Conservation (phyloP, 1,284 basidiomycete genomes). For the Caloboletus firmus region DNA sequence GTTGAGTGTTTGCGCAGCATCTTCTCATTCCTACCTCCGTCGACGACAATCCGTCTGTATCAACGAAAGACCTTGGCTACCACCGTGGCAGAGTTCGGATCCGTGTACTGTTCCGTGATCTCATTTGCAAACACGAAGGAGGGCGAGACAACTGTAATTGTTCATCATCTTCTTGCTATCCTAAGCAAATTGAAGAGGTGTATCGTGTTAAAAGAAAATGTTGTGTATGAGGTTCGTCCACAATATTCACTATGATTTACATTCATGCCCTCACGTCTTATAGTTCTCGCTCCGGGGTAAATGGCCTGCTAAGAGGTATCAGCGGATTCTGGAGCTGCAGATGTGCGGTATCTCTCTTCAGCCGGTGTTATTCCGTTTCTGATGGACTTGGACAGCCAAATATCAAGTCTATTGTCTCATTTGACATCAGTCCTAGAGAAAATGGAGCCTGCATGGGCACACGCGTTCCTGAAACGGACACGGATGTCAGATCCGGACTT, state of each 20-base stretch:
- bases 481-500: conserved; percentile 79
- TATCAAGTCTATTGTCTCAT: conserved; percentile 62
- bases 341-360: conserved; percentile 43
- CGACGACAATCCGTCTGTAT: conserved; percentile 68
- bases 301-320: conserved; percentile 70
- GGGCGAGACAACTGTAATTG: conserved; percentile 50
- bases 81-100: conserved; percentile 58
- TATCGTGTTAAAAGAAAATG: conserved; percentile 54
- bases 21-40: conserved; percentile 68
- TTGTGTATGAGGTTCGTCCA: conserved; percentile 62
- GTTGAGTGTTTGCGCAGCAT: conserved; percentile 42
- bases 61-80: conserved; percentile 64
- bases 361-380: not conserved
- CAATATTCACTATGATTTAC: not conserved
- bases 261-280: not conserved
- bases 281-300: conserved; percentile 68
- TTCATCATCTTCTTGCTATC: conserved; percentile 60
- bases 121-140: conserved; percentile 59
- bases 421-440: conserved; percentile 63
- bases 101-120: conserved; percentile 66
- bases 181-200: conserved; percentile 64
- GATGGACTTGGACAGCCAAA: conserved; percentile 44
- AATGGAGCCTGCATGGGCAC: conserved; percentile 70
- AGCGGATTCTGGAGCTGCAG: conserved; percentile 63
- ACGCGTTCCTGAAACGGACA: conserved; percentile 74